phyloP scores from a whole-genome alignment of 140 eudicot species.

The Flaveria floridana region DNA sequence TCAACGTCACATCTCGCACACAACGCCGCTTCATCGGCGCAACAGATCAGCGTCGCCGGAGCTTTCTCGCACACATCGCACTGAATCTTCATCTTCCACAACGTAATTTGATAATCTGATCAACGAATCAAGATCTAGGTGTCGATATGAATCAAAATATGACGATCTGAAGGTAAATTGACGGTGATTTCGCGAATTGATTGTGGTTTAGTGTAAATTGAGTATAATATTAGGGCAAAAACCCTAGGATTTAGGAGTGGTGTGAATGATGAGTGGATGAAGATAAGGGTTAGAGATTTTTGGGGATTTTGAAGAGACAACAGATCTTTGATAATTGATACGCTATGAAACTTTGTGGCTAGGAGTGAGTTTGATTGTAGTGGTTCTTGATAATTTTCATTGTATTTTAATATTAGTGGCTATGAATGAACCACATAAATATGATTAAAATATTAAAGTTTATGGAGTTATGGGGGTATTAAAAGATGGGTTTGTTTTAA shows the following conservation, averaged over 20 bases:
- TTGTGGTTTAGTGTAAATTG: neutral
- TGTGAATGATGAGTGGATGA: slow-evolving; percentile 1
- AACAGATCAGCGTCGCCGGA: slow-evolving; percentile 88
- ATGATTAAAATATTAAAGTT: no score
- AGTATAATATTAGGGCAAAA: neutral
- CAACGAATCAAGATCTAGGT: slow-evolving; percentile 4
- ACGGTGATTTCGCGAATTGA: neutral
- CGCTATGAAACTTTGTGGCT: slow-evolving; percentile 23
- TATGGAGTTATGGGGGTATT: no score
- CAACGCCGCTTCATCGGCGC: slow-evolving; percentile 98
- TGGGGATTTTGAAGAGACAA: slow-evolving; percentile 28
- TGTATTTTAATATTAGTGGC: slow-evolving; percentile 24
- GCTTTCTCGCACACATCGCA: slow-evolving; percentile 98
- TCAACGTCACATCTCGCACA: slow-evolving; percentile 81
- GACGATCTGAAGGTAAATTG: neutral
- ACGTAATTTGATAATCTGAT: neutral
- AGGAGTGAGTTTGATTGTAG: slow-evolving; percentile 17
- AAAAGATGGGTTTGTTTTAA: no score
- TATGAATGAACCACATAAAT: neutral
- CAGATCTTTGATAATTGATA: slow-evolving; percentile 5
- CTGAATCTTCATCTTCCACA: slow-evolving; percentile 73
- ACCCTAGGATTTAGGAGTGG: slow-evolving; percentile 17
- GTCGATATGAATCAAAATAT: neutral
- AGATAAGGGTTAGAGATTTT: slow-evolving; percentile 27
- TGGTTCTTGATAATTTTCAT: slow-evolving; percentile 26